These are phyloP conservation scores for Monosporozyma aquatica DNA, from an alignment of 805 yeast species.

Conservation along the genomic window DNA sequence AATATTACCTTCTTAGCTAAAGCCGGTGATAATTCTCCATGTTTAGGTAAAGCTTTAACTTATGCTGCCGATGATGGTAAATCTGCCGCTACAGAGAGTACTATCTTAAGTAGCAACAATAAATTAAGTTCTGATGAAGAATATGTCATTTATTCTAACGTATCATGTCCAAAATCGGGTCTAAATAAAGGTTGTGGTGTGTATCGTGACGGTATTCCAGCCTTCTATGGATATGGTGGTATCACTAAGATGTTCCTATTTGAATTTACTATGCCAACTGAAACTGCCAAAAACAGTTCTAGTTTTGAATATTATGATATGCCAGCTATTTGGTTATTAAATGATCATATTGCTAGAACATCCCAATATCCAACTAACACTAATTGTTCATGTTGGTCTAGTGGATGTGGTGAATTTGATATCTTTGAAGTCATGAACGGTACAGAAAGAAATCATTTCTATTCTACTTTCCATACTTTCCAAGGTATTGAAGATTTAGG, in stretches of 20 bases:
- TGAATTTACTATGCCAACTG: constrained; percentile 60
- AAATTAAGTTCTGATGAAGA: constrained; percentile 51
- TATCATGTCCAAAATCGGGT: constrained; percentile 48
- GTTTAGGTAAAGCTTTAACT: constrained; percentile 61
- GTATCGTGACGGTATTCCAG: constrained; percentile 65
- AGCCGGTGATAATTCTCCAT: constrained; percentile 51
- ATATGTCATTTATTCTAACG: constrained; percentile 49
- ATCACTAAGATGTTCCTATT: constrained; percentile 61
- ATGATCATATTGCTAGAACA: constrained; percentile 66
- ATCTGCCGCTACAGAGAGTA: constrained; percentile 36
- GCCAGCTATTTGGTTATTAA: constrained; percentile 74
- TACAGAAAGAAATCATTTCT: constrained; percentile 47
- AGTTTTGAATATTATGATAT: constrained; percentile 38
- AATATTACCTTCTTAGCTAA: constrained; percentile 61
- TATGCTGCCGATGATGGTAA: constrained; percentile 53
- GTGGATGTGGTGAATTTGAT: constrained; percentile 76
- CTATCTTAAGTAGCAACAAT: constrained; percentile 41
- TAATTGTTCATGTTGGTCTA: constrained; percentile 67
- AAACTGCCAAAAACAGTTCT: constrained; percentile 32
- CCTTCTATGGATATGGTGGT: constrained; percentile 64
- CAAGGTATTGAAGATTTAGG: constrained; percentile 54
- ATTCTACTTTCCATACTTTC: constrained; percentile 64
- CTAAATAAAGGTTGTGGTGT: constrained; percentile 61
- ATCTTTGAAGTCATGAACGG: constrained; percentile 64
- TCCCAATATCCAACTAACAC: constrained; percentile 52